phyloP scores from a whole-genome alignment of 805 yeast genomes.

The Barnettozyma siamensis region DNA sequence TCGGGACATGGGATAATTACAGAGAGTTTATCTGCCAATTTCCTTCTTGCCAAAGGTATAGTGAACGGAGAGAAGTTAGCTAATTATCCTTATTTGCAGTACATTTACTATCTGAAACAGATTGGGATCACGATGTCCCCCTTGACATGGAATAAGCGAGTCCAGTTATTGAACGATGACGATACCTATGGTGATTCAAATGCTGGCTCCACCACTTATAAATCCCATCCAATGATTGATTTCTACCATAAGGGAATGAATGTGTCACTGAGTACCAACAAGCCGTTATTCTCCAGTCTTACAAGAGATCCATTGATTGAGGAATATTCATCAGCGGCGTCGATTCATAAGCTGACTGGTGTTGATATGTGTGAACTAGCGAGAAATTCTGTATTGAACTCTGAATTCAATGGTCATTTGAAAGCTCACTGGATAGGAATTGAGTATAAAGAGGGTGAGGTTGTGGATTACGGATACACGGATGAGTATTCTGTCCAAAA shows the following conservation, averaged over 20 bases:
- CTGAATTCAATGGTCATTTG: slow-evolving; percentile 21
- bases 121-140: slow-evolving; percentile 27
- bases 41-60: slow-evolving; percentile 19
- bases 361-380: slow-evolving; percentile 25
- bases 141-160: slow-evolving; percentile 25
- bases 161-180: slow-evolving; percentile 21
- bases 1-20: slow-evolving; percentile 25
- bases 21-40: slow-evolving; percentile 21
- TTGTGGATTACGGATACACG: slow-evolving; percentile 10
- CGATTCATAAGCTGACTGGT: slow-evolving; percentile 21
- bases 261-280: slow-evolving; percentile 21
- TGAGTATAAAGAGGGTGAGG: slow-evolving; percentile 7
- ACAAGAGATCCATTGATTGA: slow-evolving; percentile 27
- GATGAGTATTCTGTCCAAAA: slow-evolving; percentile 25
- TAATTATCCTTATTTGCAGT: slow-evolving; percentile 22
- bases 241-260: slow-evolving; percentile 23
- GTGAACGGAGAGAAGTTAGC: slow-evolving; percentile 23
- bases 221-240: slow-evolving; percentile 19
- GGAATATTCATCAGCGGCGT: slow-evolving; percentile 24
- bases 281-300: slow-evolving; percentile 22
- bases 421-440: slow-evolving; percentile 27
- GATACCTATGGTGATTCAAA: slow-evolving; percentile 11
- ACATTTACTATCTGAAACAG: slow-evolving; percentile 24
- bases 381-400: slow-evolving; percentile 24
- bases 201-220: slow-evolving; percentile 13